Conservation (phyloP, 176 grass and related monocot genomes). For the Puya raimondii region DNA sequence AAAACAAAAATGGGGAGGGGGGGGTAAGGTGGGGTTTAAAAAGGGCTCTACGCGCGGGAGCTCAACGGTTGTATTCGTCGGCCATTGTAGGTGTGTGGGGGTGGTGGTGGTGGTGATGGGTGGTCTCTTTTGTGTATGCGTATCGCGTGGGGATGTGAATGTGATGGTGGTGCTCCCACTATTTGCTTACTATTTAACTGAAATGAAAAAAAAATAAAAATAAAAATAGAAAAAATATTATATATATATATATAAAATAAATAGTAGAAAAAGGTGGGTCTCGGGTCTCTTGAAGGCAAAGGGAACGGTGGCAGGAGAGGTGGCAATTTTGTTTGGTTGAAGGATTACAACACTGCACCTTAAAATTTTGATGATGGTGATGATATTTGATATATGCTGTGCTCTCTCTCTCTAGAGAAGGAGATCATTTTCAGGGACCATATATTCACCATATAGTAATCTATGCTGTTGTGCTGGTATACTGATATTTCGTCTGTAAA, state of each 20-base stretch:
- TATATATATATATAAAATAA: too few relatives aligned
- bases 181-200: not conserved
- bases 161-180: not conserved
- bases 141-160: constrained; percentile 2
- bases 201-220: not conserved
- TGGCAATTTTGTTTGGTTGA: constrained; percentile 33
- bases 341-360: constrained; percentile 19
- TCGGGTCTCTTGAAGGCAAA: constrained; percentile 33
- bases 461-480: too few relatives aligned
- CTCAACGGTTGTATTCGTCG: constrained; percentile 10
- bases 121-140: not conserved
- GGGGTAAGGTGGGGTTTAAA: constrained; percentile 2
- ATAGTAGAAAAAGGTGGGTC: not conserved
- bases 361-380: not conserved
- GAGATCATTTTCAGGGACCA: too few relatives aligned
- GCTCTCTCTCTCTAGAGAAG: too few relatives aligned
- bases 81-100: not conserved
- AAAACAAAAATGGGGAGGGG: constrained; percentile 18
- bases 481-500: too few relatives aligned
- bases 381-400: not conserved
- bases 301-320: constrained; percentile 29
- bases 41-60: constrained; percentile 8
- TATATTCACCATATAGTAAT: too few relatives aligned
- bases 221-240: too few relatives aligned
- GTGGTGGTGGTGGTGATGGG: not conserved